Conservation (phyloP, 1,139 yeast species). For the Nakaseomyces nivariensis region DNA sequence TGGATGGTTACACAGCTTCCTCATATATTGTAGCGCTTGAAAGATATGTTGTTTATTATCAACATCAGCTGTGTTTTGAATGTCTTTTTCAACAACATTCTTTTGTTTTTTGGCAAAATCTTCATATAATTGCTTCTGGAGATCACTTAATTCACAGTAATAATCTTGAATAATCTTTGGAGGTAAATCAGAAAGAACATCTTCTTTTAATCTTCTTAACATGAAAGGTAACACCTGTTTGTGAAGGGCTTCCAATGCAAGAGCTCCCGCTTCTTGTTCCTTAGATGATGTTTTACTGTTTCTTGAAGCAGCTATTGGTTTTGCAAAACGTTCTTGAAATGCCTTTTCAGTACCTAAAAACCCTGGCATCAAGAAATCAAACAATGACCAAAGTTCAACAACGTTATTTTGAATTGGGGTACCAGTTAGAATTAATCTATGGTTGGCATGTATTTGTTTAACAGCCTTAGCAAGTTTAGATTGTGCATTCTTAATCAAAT, state of each 20-base stretch:
- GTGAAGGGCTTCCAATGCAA: constrained; percentile 91
- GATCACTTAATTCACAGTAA: constrained; percentile 87
- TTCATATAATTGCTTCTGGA: constrained; percentile 78
- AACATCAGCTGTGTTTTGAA: constrained; percentile 35
- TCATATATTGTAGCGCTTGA: constrained; percentile 96
- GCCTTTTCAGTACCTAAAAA: constrained; percentile 91
- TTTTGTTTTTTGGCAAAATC: constrained; percentile 90
- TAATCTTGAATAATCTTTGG: constrained; percentile 98
- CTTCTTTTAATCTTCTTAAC: constrained; percentile 92
- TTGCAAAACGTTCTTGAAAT: constrained; percentile 91
- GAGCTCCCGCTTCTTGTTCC: constrained; percentile 95
- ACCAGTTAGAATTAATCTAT: constrained; percentile 83
- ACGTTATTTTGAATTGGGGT: constrained; percentile 98
- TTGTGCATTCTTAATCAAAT: constrained; percentile 83
- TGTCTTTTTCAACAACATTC: constrained; percentile 55
- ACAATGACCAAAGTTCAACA: constrained; percentile 90
- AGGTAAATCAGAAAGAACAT: constrained; percentile 89
- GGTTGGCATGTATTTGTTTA: constrained; percentile 73
- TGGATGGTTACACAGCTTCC: constrained; percentile 95
- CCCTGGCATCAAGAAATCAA: constrained; percentile 98
- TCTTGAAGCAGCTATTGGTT: constrained; percentile 92
- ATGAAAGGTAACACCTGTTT: constrained; percentile 94
- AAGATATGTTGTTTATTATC: constrained; percentile 81
- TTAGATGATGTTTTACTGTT: constrained; percentile 84
- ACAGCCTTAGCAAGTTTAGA: constrained; percentile 87